Evolutionary conservation across 1,284 basidiomycete genomes (phyloP), one percentile per base, ranked within the genome.

Genomic region (Puccinia novopanici): DNA sequence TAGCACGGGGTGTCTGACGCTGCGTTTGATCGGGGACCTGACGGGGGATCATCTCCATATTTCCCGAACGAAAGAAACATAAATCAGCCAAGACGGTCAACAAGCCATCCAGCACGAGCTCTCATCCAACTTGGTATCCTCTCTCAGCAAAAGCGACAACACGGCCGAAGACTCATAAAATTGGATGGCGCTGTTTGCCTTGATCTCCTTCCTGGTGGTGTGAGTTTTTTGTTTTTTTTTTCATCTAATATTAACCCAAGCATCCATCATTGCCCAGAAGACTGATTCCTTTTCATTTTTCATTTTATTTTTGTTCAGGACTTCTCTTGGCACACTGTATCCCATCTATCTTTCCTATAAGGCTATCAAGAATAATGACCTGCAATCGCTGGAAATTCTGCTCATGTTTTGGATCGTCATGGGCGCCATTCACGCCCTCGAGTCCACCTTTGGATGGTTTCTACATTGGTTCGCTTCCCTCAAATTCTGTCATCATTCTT

Each of bases 341-440:
- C 79, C 79, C 2, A 80, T 80, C 72, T 80, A 80, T 57, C 63
- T 80, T 30, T 80, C 79, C 34, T 80, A 80, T 63, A 80, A 80
- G 63, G 79, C 79, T 3, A 75, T 80, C 52, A 80, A 80, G 42
- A 65, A 57, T 45, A 80, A 80, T 75, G 72, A 80, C 63, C 52
- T 80, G 3, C 71, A 80, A 57, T 75, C 79, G 15, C 72, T 80
- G 50, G 79, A 80, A 40, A 50, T 74, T 30, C 42, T 80, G 48
- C 48, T 80, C 19, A 80, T 80, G 79, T 80, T 73, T 75, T 80
- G 79, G 79, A 67, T 80, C 61, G 72, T 80, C 71, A 80, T 80
- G 71, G 79, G 79, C 15, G 65, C 37, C 27, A 54, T 80, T 42
- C 52, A 63, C 19, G 61, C 72, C 24, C 24, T 80, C 48, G 79